phyloP scores from a whole-genome alignment of 805 yeast genomes.

The Lachancea sp. region DNA sequence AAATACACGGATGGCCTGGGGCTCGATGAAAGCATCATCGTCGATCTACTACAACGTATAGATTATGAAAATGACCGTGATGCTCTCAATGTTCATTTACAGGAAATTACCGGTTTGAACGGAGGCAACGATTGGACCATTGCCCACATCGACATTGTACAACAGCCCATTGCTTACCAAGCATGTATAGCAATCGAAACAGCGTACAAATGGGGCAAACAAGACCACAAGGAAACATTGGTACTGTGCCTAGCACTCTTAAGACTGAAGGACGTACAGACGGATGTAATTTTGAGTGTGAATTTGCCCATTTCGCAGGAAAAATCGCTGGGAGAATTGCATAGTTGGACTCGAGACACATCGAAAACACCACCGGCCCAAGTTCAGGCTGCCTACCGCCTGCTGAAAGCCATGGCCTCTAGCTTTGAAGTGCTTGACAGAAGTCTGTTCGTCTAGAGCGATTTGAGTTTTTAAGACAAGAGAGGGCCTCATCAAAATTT shows the following conservation, averaged over 20 bases:
- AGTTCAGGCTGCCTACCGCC: conserved; percentile 17
- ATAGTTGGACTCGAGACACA: neutral
- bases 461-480: neutral
- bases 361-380: conserved; percentile 11
- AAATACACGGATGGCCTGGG: conserved; percentile 34
- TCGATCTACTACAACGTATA: conserved; percentile 56
- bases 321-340: conserved; percentile 5
- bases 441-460: conserved; percentile 22
- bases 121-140: conserved; percentile 32
- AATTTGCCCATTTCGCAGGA: conserved; percentile 45
- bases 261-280: conserved; percentile 43
- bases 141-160: conserved; percentile 18
- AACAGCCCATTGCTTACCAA: conserved; percentile 10
- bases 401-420: conserved; percentile 20
- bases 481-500: neutral
- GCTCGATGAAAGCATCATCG: conserved; percentile 50
- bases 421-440: conserved; percentile 24
- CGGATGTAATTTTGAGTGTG: conserved; percentile 57
- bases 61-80: conserved; percentile 33
- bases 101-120: conserved; percentile 46
- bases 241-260: conserved; percentile 52
- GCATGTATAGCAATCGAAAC: conserved; percentile 38
- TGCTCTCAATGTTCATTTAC: conserved; percentile 48
- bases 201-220: conserved; percentile 49
- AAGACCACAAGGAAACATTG: conserved; percentile 33